Percentiles rank a stretch among this genome's conserved stretches.
phyloP scores from a whole-genome alignment of 352 stramenopile genomes.

The Phytophthora foliorum region DNA sequence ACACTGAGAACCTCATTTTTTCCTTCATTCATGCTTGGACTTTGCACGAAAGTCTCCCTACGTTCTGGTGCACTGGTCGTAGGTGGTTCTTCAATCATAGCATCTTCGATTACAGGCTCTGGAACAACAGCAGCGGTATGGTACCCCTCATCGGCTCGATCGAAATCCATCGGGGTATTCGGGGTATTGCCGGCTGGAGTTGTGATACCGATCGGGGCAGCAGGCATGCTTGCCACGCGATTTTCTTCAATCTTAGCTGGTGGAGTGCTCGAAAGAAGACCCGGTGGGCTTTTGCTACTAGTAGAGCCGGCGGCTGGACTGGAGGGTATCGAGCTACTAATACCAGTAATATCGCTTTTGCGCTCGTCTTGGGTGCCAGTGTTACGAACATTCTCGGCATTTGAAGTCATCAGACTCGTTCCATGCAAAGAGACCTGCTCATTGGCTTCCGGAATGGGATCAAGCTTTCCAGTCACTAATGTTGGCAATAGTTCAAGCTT shows the following conservation, averaged over 20 bases:
- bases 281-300: neutral
- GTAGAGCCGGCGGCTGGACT: neutral
- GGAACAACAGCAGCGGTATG: constrained; percentile 1
- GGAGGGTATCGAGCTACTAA: neutral
- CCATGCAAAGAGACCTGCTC: constrained; percentile 16
- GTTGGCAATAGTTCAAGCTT: constrained; percentile 2
- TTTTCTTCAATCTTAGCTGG: constrained; percentile 28
- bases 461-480: constrained; percentile 19
- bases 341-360: neutral
- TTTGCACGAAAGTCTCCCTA: neutral
- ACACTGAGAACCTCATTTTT: neutral
- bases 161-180: neutral
- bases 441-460: constrained; percentile 33
- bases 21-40: neutral
- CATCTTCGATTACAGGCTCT: constrained; percentile 6
- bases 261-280: neutral
- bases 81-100: neutral
- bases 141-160: constrained; percentile 2
- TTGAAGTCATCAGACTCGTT: neutral
- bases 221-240: constrained; percentile 13
- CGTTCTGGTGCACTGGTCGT: constrained; percentile 1
- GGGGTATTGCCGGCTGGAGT: neutral
- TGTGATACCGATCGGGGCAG: neutral
- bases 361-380: neutral
- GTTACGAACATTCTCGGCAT: neutral